A percentile compares a stretch with the other conserved stretches of the same genome.
Evolutionary conservation across 2,329 filamentous ascomycete genomes (phyloP).

Genomic region (Dothideomycetes sp.): DNA sequence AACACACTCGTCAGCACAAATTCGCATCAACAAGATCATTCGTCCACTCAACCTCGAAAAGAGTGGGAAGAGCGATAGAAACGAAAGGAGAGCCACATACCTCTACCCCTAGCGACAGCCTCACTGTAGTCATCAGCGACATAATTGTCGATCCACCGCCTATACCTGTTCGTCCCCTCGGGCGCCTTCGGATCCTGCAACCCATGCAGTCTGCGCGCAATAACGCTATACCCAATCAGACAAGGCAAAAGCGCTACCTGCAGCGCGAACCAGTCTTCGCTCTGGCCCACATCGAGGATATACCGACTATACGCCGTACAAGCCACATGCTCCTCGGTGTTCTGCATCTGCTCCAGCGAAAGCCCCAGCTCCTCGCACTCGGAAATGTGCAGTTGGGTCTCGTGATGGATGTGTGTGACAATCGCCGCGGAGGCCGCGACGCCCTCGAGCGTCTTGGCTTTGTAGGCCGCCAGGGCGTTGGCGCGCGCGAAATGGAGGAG

Average conservation of each 20-base stretch:
- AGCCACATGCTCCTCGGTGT: slow-evolving; percentile 64
- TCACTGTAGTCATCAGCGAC: slow-evolving; percentile 66
- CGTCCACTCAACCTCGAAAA: neutral
- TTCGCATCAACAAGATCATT: no score
- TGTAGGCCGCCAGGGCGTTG: slow-evolving; percentile 77
- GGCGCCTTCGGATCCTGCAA: slow-evolving; percentile 36
- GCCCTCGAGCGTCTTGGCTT: slow-evolving; percentile 61
- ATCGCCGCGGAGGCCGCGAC: slow-evolving; percentile 62
- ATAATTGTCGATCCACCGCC: slow-evolving; percentile 88
- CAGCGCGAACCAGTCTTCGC: slow-evolving; percentile 77
- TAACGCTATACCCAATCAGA: slow-evolving; percentile 75
- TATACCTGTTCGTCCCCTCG: slow-evolving; percentile 46
- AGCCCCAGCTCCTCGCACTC: slow-evolving; percentile 80
- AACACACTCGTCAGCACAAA: no score
- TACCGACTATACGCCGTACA: slow-evolving; percentile 72
- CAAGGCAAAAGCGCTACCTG: slow-evolving; percentile 80
- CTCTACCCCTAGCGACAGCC: slow-evolving; percentile 59
- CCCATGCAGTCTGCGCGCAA: slow-evolving; percentile 62
- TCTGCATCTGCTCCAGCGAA: slow-evolving; percentile 59
- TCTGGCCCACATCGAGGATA: slow-evolving; percentile 78
- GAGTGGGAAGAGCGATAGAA: slow-evolving; percentile 1
- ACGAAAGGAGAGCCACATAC: slow-evolving; percentile 42
- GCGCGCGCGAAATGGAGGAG: slow-evolving; percentile 83
- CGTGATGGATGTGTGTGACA: slow-evolving; percentile 64
- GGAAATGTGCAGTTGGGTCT: slow-evolving; percentile 69